Conservation (phyloP, 73 alveolate species). For the Durusdinium trenchii region DNA sequence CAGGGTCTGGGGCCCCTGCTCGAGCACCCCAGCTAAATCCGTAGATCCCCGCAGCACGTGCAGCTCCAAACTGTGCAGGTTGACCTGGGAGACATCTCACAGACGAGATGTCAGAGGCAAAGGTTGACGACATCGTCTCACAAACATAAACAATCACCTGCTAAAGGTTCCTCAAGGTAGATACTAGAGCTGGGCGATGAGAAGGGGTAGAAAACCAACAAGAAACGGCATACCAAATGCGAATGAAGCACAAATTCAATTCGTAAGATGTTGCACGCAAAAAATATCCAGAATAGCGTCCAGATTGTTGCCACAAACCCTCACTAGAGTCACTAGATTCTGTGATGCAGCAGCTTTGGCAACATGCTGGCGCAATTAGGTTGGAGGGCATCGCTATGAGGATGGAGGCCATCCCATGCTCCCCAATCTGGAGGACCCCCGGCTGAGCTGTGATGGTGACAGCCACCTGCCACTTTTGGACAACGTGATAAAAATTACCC, state of each 20-base stretch:
- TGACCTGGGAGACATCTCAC: slow-evolving; percentile 37
- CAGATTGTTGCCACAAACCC: too few relatives aligned
- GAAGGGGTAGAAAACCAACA: too few relatives aligned
- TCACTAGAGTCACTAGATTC: too few relatives aligned
- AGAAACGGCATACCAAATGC: background rate
- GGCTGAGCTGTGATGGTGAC: slow-evolving; percentile 75
- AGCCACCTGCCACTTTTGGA: slow-evolving; percentile 95
- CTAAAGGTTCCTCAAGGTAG: background rate
- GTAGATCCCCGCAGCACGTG: slow-evolving; percentile 91
- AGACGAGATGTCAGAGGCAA: background rate
- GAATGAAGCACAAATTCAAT: background rate
- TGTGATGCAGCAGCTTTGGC: too few relatives aligned
- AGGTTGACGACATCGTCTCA: background rate
- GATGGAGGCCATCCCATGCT: too few relatives aligned
- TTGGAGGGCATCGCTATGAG: too few relatives aligned
- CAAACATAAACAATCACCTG: background rate
- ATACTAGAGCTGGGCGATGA: too few relatives aligned
- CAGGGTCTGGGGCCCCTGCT: slow-evolving; percentile 12
- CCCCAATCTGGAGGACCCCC: background rate
- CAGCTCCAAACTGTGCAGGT: slow-evolving; percentile 93
- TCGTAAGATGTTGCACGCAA: too few relatives aligned
- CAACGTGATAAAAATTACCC: too few relatives aligned
- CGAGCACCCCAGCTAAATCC: slow-evolving; percentile 92
- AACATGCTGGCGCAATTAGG: too few relatives aligned
- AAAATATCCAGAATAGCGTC: too few relatives aligned